phyloP scores from a whole-genome alignment of 1,284 basidiomycete species.

The Mycena citricolor region DNA sequence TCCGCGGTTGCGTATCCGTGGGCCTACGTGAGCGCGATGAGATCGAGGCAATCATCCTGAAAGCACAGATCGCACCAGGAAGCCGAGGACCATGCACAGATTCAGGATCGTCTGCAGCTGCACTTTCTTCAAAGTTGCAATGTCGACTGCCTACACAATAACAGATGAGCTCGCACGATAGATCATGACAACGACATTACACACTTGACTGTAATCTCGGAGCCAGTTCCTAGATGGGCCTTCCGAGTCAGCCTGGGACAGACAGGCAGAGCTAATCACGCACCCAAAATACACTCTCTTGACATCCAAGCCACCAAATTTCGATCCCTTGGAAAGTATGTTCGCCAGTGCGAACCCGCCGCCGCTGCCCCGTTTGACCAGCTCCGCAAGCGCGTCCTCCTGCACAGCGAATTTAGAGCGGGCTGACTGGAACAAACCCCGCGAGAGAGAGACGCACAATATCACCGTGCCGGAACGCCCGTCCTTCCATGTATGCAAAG shows the following conservation, averaged over 20 bases:
- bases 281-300: conserved; percentile 80
- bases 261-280: conserved; percentile 22
- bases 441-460: conserved; percentile 52
- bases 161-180: not conserved
- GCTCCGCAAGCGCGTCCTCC: conserved; percentile 67
- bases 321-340: conserved; percentile 63
- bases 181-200: conserved; percentile 14
- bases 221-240: conserved; percentile 63
- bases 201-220: conserved; percentile 76
- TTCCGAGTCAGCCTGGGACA: conserved; percentile 17
- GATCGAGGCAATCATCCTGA: no score
- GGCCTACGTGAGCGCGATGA: conserved; percentile 44
- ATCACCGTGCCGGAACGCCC: conserved; percentile 84
- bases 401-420: conserved; percentile 27
- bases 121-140: conserved; percentile 76
- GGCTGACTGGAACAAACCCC: not conserved
- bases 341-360: conserved; percentile 62
- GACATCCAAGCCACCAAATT: conserved; percentile 73
- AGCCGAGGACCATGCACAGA: conserved; percentile 87
- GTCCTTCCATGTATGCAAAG: conserved; percentile 74
- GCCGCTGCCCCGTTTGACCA: conserved; percentile 61
- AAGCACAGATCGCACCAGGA: conserved; percentile 49
- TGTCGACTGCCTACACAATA: conserved; percentile 75
- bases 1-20: conserved; percentile 84
- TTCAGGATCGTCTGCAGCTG: conserved; percentile 82